A percentile compares a stretch with the other conserved stretches of the same genome.
phyloP scores from a whole-genome alignment of 2,329 filamentous ascomycete genomes.

The Alternaria burnsii region DNA sequence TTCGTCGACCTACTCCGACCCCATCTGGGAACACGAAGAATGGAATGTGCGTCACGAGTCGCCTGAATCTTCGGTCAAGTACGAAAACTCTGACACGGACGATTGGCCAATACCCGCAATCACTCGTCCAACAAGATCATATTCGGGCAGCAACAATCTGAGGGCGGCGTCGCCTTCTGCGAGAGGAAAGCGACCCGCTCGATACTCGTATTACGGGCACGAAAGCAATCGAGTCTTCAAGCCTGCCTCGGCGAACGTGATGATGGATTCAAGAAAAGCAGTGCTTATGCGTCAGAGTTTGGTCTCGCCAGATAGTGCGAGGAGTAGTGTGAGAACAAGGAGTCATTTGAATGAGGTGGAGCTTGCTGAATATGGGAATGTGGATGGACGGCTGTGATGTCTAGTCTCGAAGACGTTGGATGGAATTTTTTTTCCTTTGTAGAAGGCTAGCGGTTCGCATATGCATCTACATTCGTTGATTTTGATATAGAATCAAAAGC shows the following conservation, averaged over 20 bases:
- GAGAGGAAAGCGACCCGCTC: conserved; percentile 31
- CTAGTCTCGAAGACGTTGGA: neutral
- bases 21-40: conserved; percentile 29
- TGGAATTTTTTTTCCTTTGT: neutral
- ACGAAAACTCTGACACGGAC: conserved; percentile 28
- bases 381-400: conserved; percentile 21
- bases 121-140: conserved; percentile 22
- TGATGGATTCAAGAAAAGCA: conserved; percentile 29
- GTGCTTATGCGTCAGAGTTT: conserved; percentile 35
- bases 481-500: neutral
- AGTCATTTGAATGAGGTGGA: conserved; percentile 44
- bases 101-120: conserved; percentile 19
- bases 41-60: conserved; percentile 28
- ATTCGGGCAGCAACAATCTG: conserved; percentile 9
- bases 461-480: neutral
- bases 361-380: conserved; percentile 38
- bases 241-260: conserved; percentile 12
- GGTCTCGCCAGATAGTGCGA: conserved; percentile 29
- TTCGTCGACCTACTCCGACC: conserved; percentile 28
- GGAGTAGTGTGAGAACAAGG: conserved; percentile 38
- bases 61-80: conserved; percentile 30
- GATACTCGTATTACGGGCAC: conserved; percentile 26
- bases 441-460: neutral
- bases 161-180: conserved; percentile 9
- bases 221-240: conserved; percentile 21